Conservation (phyloP, 2,329 filamentous ascomycete species). For the Calonectria leucothoes region DNA sequence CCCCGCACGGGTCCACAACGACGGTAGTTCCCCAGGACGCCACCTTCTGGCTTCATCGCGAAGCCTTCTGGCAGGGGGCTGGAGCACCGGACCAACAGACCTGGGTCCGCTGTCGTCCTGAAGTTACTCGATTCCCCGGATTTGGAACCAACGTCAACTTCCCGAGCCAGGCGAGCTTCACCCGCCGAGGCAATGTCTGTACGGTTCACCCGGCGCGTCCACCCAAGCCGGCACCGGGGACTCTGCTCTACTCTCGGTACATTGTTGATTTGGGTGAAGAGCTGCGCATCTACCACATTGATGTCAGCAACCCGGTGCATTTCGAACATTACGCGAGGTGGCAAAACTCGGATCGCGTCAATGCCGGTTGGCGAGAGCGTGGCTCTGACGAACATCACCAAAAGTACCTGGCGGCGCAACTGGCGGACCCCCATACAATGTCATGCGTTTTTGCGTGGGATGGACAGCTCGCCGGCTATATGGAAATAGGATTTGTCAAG, state of each 20-base stretch:
- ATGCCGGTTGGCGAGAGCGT: slow-evolving; percentile 41
- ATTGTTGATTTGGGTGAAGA: neutral
- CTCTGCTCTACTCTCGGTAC: neutral
- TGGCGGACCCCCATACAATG: slow-evolving; percentile 42
- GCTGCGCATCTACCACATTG: slow-evolving; percentile 38
- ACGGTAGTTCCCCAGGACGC: neutral
- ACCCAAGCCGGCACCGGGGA: neutral
- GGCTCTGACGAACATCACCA: slow-evolving; percentile 43
- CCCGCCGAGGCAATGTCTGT: neutral
- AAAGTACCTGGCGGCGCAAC: slow-evolving; percentile 36
- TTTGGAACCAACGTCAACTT: neutral
- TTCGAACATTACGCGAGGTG: slow-evolving; percentile 40
- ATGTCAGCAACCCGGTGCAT: slow-evolving; percentile 37
- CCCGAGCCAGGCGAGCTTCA: neutral
- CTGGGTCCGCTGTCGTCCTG: neutral
- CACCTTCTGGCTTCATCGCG: neutral
- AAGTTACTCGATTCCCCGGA: neutral
- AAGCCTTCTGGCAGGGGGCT: neutral
- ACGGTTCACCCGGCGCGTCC: neutral
- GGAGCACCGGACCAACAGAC: neutral
- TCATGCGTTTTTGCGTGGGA: slow-evolving; percentile 44
- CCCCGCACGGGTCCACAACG: neutral
- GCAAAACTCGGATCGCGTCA: slow-evolving; percentile 45
- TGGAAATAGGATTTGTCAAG: slow-evolving; percentile 41
- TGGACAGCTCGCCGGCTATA: slow-evolving; percentile 41